Evolutionary conservation across 805 yeast species (phyloP), one percentile per base, ranked within the genome.

Genomic region (Monosporozyma yasuniensis): DNA sequence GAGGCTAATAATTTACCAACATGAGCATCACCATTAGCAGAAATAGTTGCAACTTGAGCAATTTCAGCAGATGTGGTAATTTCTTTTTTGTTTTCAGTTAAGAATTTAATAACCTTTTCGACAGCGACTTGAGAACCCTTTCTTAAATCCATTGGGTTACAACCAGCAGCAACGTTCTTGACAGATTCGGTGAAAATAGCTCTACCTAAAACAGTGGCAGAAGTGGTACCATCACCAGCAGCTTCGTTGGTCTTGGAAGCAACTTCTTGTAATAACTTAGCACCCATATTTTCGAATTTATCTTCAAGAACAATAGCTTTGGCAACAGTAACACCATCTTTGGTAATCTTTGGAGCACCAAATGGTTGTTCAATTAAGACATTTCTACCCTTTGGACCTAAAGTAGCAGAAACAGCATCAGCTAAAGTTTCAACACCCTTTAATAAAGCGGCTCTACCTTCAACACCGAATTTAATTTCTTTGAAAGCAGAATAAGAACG

Each of bases 181-280:
- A 91, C 95, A 28, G 95, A 80, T 72, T 93, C 97, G 53, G 96
- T 83, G 75, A 91, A 87, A 60, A 91, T 91, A 51, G 96, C 84
- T 71, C 96, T 86, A 59, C 97, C 98, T 60, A 91, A 77, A 49
- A 91, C 95, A 46, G 98, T 93, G 60, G 98, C 97, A 43, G 96
- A 84, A 37, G 99, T 91, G 56, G 99, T 91, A 72, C 99, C 99
- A 64, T 91, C 99, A 73, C 99, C 99, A 54, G 98, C 97, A 61
- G 85, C 79, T 71, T 91, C 96, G 71, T 93, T 93, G 63, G 99
- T 90, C 79, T 87, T 91, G 60, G 95, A 82, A 42, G 98, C 96
- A 52, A 93, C 97, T 68, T 93, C 98, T 73, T 90, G 97, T 64
- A 91, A 74, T 58, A 91, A 77, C 74, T 87, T 87, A 51, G 96